Conservation (phyloP, 1,284 basidiomycete genomes). For the Irpex sp. region DNA sequence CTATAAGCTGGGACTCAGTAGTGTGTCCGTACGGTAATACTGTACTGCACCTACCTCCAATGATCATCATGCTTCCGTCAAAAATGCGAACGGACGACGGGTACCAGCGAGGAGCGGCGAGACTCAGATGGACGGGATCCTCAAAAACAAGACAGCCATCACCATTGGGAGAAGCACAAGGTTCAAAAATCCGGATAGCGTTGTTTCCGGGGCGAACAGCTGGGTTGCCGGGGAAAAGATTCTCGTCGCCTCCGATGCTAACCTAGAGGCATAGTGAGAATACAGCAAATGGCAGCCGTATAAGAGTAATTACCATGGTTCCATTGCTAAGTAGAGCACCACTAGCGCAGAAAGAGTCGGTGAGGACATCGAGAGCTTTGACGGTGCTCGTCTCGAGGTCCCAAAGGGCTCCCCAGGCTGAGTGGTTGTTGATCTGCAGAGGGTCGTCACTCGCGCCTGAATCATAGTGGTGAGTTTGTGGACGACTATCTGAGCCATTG, state of each 20-base stretch:
- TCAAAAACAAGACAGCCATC: constrained; percentile 38
- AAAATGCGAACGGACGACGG: constrained; percentile 38
- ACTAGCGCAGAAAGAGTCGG: constrained; percentile 52
- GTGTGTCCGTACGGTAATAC: constrained; percentile 20
- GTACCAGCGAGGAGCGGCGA: constrained; percentile 40
- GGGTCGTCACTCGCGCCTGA: constrained; percentile 34
- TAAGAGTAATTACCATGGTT: constrained; percentile 33
- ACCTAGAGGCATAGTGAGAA: constrained; percentile 25
- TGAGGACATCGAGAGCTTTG: constrained; percentile 37
- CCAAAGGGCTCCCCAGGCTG: constrained; percentile 46
- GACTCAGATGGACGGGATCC: constrained; percentile 33
- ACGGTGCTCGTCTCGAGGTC: constrained; percentile 39
- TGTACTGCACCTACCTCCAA: constrained; percentile 34
- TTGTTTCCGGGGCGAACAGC: constrained; percentile 32
- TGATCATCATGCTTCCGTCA: constrained; percentile 38
- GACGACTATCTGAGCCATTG: neutral
- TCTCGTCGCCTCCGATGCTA: constrained; percentile 41
- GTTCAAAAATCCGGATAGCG: constrained; percentile 35
- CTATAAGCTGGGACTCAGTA: constrained; percentile 33
- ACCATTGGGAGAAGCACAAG: constrained; percentile 33
- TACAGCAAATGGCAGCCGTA: neutral
- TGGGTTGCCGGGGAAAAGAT: constrained; percentile 37
- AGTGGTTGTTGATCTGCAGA: constrained; percentile 37
- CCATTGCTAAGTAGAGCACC: constrained; percentile 47
- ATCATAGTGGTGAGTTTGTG: neutral